Conservation (phyloP, 768 basidiomycete genomes). For the Termitomyces heimii region DNA sequence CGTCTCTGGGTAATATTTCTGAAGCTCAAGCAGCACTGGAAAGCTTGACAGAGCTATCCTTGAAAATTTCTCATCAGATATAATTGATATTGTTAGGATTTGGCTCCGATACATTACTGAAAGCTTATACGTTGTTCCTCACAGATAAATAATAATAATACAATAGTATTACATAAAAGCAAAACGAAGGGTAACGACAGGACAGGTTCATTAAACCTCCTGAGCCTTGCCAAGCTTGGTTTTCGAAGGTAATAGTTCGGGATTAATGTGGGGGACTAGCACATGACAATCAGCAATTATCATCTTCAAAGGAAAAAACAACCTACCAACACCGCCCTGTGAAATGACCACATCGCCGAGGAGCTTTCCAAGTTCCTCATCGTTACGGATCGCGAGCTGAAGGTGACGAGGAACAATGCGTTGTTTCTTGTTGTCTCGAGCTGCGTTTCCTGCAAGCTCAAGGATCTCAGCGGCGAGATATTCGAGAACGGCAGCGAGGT, state of each 20-base stretch:
- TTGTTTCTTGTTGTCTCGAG: conserved; percentile 71
- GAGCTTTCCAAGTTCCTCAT: conserved; percentile 78
- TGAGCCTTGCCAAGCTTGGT: conserved; percentile 27
- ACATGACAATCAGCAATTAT: not conserved
- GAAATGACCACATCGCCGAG: conserved; percentile 86
- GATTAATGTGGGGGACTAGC: conserved; percentile 28
- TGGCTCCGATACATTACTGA: too few relatives aligned
- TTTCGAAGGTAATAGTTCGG: conserved; percentile 36
- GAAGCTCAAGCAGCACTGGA: too few relatives aligned
- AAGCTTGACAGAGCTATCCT: too few relatives aligned
- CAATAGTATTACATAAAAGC: conserved; percentile 11
- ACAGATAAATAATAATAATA: conserved; percentile 15
- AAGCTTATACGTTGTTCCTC: not conserved
- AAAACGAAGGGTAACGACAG: not conserved
- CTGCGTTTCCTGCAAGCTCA: conserved; percentile 77
- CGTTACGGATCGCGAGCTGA: conserved; percentile 82
- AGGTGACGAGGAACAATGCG: conserved; percentile 86
- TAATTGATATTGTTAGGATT: too few relatives aligned
- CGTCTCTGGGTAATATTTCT: too few relatives aligned
- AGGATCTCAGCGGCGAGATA: conserved; percentile 84
- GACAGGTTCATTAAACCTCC: conserved; percentile 14
- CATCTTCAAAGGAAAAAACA: not conserved
- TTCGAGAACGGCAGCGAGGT: conserved; percentile 79
- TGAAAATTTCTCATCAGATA: not conserved
- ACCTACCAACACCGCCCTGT: conserved; percentile 74